Evolutionary conservation across 768 basidiomycete genomes (phyloP), one percentile per base, ranked within the genome.

Genomic region (Mycena capillaripes): DNA sequence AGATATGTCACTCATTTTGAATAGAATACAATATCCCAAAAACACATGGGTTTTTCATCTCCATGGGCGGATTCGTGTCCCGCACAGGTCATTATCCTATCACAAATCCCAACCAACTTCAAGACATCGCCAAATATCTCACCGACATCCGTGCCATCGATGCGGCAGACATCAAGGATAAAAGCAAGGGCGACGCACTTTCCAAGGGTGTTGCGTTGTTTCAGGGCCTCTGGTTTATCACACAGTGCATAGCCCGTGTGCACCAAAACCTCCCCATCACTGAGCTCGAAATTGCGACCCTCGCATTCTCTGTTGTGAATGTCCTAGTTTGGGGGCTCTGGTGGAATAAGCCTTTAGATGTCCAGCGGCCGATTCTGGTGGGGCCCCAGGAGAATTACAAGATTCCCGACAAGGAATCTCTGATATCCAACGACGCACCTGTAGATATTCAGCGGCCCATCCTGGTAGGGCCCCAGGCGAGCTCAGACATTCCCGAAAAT

Each of bases 341-440:
- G 85, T 84, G 81, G 84, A 44, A 78, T 30, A 86, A 86, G 73
- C 85, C 85, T 5, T 76, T 80, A 10, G 79, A 82, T 11, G 59
- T 60, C 16, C 16, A 29, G 17, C 16, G 8, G 11, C 27, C 59
- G 1, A 60, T 46, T 23, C 1, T 17, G 3, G 19, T 58, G 25
- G 38, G 30, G 30, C 12, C 55, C 16, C 8, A 56, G 4, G 17
- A 56, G n/a, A n/a, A n/a, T n/a, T n/a, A n/a, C n/a, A n/a, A n/a
- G n/a, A n/a, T n/a, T n/a, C n/a, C n/a, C n/a, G n/a, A n/a, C n/a
- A n/a, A n/a, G n/a, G n/a, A n/a, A n/a, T n/a, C n/a, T n/a, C n/a
- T n/a, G n/a, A n/a, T n/a, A n/a, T n/a, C n/a, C n/a, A n/a, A n/a
- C n/a, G n/a, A n/a, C n/a, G n/a, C n/a, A n/a, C n/a, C n/a, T n/a